These are phyloP conservation scores for Hanseniaspora gamundiae DNA, from an alignment of 1,139 yeast species.

Conservation along the genomic window DNA sequence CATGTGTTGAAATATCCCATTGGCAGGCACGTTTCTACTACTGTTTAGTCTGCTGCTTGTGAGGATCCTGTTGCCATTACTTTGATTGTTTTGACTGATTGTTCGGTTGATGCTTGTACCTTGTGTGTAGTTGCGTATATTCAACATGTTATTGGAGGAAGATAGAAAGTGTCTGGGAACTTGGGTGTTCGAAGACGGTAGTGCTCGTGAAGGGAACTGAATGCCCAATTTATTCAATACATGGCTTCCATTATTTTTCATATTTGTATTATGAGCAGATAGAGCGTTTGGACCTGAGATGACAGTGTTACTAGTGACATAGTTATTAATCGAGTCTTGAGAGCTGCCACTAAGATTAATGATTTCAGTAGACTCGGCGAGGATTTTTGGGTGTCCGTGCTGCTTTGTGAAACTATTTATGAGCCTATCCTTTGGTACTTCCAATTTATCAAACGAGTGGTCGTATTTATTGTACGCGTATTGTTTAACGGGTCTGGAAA, in stretches of 20 bases:
- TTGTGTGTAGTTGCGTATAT: too few relatives aligned
- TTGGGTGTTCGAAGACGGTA: background rate
- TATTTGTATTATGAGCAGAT: too few relatives aligned
- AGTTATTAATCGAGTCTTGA: too few relatives aligned
- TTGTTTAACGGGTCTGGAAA: background rate
- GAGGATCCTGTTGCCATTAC: background rate
- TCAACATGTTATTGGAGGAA: background rate
- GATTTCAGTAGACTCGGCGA: background rate
- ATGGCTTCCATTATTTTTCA: background rate
- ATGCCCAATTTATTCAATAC: background rate
- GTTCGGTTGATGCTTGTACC: too few relatives aligned
- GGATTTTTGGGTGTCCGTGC: background rate
- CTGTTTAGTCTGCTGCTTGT: background rate
- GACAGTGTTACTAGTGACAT: too few relatives aligned
- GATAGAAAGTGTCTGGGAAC: background rate
- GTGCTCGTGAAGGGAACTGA: background rate
- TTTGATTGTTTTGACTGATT: background rate
- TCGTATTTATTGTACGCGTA: background rate
- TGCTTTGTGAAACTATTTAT: too few relatives aligned
- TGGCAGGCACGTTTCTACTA: background rate
- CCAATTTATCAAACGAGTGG: conserved; percentile 12
- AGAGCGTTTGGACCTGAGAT: too few relatives aligned
- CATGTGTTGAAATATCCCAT: background rate
- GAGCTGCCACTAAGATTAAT: too few relatives aligned
- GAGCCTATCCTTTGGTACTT: conserved; percentile 1